Conservation (phyloP, 2,329 filamentous ascomycete genomes). For the Arthroderma sp. region DNA sequence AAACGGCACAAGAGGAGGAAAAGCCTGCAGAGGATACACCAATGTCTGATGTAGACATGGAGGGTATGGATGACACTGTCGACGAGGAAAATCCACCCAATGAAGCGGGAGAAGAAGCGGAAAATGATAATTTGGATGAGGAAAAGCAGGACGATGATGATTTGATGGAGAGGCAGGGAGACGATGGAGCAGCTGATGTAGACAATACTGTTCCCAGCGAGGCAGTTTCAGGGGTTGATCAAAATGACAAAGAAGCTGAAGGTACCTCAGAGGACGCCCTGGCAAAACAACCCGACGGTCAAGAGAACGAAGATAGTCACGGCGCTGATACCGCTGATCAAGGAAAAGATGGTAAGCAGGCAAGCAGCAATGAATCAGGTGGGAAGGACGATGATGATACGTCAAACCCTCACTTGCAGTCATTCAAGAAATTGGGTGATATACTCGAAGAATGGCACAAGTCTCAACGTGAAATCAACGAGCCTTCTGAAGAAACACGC, state of each 20-base stretch:
- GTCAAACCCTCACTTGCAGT: conserved; percentile 42
- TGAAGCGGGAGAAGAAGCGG: conserved; percentile 20
- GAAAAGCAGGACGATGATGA: conserved; percentile 42
- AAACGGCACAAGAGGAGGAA: conserved; percentile 11
- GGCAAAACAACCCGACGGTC: conserved; percentile 30
- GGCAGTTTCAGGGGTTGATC: conserved; percentile 27
- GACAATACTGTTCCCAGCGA: conserved; percentile 39
- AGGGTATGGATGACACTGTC: conserved; percentile 26
- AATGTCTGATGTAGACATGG: conserved; percentile 20
- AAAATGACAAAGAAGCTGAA: conserved; percentile 31
- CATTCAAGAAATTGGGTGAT: conserved; percentile 91
- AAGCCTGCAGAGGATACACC: conserved; percentile 21
- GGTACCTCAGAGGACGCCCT: conserved; percentile 35
- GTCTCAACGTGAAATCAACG: conserved; percentile 68
- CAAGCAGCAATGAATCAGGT: conserved; percentile 16
- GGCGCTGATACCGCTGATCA: conserved; percentile 20
- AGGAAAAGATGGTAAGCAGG: conserved; percentile 18
- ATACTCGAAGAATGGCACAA: conserved; percentile 86
- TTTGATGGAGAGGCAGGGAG: conserved; percentile 32
- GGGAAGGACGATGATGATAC: conserved; percentile 23
- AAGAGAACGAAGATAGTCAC: conserved; percentile 33
- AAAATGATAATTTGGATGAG: conserved; percentile 22
- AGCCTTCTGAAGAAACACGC: conserved; percentile 41
- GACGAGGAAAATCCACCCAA: conserved; percentile 36
- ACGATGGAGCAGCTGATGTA: conserved; percentile 39